Evolutionary conservation across 2,329 filamentous ascomycete genomes (phyloP), one percentile per base, ranked within the genome.

Genomic region (Ascochyta koolunga): DNA sequence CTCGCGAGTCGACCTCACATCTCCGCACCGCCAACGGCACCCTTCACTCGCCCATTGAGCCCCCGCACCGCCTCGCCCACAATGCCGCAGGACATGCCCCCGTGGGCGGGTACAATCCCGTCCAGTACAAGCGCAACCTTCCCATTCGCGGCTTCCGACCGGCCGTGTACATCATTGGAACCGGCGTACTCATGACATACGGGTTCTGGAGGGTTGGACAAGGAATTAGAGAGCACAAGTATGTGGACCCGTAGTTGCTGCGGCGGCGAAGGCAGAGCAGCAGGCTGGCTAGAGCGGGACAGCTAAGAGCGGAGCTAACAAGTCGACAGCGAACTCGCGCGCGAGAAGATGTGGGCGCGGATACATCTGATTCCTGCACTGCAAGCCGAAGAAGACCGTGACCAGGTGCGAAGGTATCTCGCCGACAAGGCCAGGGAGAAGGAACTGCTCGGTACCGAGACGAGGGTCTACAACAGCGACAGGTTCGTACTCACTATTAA

Each of bases 1-100:
- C 44, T 56, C 51, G 54, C 50, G 58, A 60, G 54, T 57, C 58
- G 58, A 67, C 66, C 63, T 68, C 66, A 69, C 50, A 46, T 48
- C 63, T 62, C 65, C 60, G 59, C 64, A 67, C 61, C 61, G 54
- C 58, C 59, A 56, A 54, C 51, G 46, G 45, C 61, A 61, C 59
- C 29, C 56, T 56, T 59, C 58, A 49, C 50, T 50, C 46, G 57
- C 65, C 60, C 55, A 73, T 73, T 71, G 67, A 66, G 41, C 59
- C 58, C 60, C 47, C 64, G 46, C 56, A 57, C 32, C 58, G 45
- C 59, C 62, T 50, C 57, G 54, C 62, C 59, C 82, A 87, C 64
- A 73, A 97, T 98, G 93, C 88, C 90, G 82, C 93, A 98, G 85
- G 95, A 99, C 83, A 91, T 99, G 86, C 95, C 95, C 95, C 95